Evolutionary conservation across 176 grass and related monocot species (phyloP).

Genomic region (Leersia perrieri): DNA sequence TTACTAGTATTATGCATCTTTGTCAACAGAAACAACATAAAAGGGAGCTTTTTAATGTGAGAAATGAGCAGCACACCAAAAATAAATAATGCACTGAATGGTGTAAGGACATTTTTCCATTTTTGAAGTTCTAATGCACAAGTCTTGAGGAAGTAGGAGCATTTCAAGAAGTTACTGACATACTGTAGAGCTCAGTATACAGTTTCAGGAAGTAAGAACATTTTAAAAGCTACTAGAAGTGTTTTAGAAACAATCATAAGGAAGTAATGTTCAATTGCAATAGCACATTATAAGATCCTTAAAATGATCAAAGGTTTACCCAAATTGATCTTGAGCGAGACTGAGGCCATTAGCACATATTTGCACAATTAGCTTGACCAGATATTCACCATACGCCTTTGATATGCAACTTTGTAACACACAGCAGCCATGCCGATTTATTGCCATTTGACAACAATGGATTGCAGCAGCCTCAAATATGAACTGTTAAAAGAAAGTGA

Average conservation of each 20-base stretch:
- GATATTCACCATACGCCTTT: constrained; percentile 49
- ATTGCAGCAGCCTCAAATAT: constrained; percentile 78
- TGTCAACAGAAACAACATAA: not conserved
- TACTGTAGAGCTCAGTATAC: not conserved
- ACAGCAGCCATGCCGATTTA: constrained; percentile 84
- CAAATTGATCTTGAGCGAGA: constrained; percentile 76
- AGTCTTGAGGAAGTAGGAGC: not conserved
- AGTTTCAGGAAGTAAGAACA: not conserved
- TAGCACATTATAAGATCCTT: constrained; percentile 10
- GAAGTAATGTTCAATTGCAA: not conserved
- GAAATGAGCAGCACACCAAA: not conserved
- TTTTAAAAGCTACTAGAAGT: not conserved
- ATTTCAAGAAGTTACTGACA: constrained; percentile 8
- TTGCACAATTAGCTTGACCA: constrained; percentile 59
- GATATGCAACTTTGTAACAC: constrained; percentile 81
- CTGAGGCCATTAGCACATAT: constrained; percentile 62
- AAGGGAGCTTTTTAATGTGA: not conserved
- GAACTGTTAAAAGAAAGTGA: constrained; percentile 44
- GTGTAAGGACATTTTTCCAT: not conserved
- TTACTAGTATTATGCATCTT: constrained; percentile 10
- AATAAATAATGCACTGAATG: not conserved
- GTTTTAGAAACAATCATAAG: not conserved
- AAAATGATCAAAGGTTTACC: constrained; percentile 51
- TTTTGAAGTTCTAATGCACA: not conserved
- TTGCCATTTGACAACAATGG: constrained; percentile 66